phyloP scores from a whole-genome alignment of 495 filamentous ascomycete genomes.

The Neurospora sp. region DNA sequence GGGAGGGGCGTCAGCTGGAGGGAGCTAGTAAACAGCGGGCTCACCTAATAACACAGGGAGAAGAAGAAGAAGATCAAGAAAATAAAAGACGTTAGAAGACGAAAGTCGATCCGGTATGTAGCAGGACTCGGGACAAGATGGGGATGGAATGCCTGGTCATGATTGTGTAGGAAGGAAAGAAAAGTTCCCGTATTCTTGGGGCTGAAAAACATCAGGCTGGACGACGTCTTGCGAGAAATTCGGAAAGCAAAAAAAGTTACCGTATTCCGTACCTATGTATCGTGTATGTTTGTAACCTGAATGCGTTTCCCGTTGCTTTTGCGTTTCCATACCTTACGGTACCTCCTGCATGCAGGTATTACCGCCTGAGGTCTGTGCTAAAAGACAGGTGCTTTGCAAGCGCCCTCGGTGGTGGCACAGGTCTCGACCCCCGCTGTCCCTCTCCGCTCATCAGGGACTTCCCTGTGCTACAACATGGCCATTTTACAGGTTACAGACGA shows the following conservation, averaged over 20 bases:
- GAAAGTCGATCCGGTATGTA: not conserved
- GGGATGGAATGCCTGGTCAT: not conserved
- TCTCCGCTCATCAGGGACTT: not conserved
- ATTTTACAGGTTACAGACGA: not conserved
- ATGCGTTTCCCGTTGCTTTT: not conserved
- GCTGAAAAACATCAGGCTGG: not conserved
- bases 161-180: slow-evolving; percentile 2
- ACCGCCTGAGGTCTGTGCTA: not conserved
- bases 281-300: not conserved
- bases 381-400: not conserved
- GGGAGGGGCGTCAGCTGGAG: not conserved
- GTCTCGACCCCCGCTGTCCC: not conserved
- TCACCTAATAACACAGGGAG: not conserved
- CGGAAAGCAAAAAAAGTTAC: slow-evolving; percentile 3
- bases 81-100: not conserved
- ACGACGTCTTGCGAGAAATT: slow-evolving; percentile 1
- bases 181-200: not conserved
- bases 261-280: not conserved
- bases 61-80: not conserved
- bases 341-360: not conserved
- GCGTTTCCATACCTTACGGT: not conserved
- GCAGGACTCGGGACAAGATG: not conserved
- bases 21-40: not conserved
- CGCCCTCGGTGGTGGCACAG: not conserved
- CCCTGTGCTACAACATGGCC: not conserved